Conservation (phyloP, 2,329 filamentous ascomycete genomes). For the Pseudocercospora pini-densiflorae region DNA sequence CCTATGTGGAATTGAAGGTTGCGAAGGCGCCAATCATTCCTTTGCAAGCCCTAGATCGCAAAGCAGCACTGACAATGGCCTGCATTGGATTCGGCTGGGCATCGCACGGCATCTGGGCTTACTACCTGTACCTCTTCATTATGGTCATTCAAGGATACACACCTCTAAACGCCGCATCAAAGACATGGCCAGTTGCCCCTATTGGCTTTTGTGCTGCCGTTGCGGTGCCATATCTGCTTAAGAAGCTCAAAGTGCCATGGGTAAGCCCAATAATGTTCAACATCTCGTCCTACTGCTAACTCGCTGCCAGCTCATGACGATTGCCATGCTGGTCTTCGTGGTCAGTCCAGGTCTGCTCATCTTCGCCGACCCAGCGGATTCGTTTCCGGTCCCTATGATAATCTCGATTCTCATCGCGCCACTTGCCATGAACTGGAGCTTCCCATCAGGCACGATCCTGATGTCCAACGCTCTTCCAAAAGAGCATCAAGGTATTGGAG, state of each 20-base stretch:
- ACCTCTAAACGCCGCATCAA: constrained; percentile 39
- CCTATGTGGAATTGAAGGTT: constrained; percentile 31
- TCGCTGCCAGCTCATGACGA: constrained; percentile 34
- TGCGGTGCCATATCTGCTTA: constrained; percentile 43
- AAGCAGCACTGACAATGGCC: constrained; percentile 33
- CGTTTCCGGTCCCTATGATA: constrained; percentile 45
- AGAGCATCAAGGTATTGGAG: constrained; percentile 38
- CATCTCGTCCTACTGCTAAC: background rate
- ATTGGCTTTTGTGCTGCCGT: constrained; percentile 42
- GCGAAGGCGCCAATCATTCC: constrained; percentile 29
- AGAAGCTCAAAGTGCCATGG: constrained; percentile 41
- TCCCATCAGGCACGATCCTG: constrained; percentile 36
- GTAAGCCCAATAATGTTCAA: constrained; percentile 18
- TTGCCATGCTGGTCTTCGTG: constrained; percentile 41
- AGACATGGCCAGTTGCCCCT: constrained; percentile 40
- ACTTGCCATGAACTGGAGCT: constrained; percentile 42
- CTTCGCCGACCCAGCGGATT: constrained; percentile 36
- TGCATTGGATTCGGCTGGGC: constrained; percentile 37
- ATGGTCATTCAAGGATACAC: constrained; percentile 36
- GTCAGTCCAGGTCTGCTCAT: constrained; percentile 39
- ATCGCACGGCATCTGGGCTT: constrained; percentile 42
- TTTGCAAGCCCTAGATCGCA: constrained; percentile 30
- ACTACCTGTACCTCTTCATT: constrained; percentile 42
- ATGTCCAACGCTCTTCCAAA: constrained; percentile 36
- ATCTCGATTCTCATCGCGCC: constrained; percentile 42